These are phyloP conservation scores for Neofusicoccum ribis DNA, from an alignment of 2,329 filamentous ascomycete species.

Conservation along the genomic window DNA sequence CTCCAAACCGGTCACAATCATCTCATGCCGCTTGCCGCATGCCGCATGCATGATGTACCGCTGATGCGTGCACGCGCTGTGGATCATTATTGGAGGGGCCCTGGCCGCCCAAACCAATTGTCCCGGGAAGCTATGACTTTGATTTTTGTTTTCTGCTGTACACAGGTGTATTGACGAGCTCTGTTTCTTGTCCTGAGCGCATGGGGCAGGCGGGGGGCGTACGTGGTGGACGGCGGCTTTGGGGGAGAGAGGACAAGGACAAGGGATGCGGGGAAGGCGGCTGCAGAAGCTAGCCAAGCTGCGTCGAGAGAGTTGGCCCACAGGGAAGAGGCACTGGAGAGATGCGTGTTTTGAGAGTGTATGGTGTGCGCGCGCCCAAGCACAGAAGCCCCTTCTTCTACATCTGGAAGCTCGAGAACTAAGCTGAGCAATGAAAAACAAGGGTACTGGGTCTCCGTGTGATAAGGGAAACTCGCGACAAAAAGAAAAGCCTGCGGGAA, in stretches of 20 bases:
- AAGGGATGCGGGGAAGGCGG: neutral
- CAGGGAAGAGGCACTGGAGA: neutral
- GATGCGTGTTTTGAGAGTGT: neutral
- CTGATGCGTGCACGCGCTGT: slow-evolving; percentile 3
- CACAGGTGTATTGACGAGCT: slow-evolving; percentile 4
- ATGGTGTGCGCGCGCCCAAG: neutral
- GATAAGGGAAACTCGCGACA: slow-evolving; percentile 1
- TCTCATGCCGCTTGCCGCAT: slow-evolving; percentile 1
- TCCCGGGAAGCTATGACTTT: slow-evolving; percentile 8
- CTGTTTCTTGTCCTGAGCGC: neutral
- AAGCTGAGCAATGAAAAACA: neutral
- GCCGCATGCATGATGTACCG: slow-evolving; percentile 9
- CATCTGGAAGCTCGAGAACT: slow-evolving; percentile 8
- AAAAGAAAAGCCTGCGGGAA: slow-evolving; percentile 17
- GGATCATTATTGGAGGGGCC: slow-evolving; percentile 10
- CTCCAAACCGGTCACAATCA: neutral
- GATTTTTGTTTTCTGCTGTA: slow-evolving; percentile 9
- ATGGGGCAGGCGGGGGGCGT: neutral
- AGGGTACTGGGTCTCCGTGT: slow-evolving; percentile 3
- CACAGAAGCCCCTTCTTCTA: slow-evolving; percentile 10
- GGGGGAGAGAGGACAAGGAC: neutral
- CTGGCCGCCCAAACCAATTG: neutral
- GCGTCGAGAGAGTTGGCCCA: neutral
- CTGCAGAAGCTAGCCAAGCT: neutral
- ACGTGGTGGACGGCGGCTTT: too few relatives aligned